These are phyloP conservation scores for Penicillium sp. DNA, from an alignment of 2,329 filamentous ascomycete species.

Conservation along the genomic window DNA sequence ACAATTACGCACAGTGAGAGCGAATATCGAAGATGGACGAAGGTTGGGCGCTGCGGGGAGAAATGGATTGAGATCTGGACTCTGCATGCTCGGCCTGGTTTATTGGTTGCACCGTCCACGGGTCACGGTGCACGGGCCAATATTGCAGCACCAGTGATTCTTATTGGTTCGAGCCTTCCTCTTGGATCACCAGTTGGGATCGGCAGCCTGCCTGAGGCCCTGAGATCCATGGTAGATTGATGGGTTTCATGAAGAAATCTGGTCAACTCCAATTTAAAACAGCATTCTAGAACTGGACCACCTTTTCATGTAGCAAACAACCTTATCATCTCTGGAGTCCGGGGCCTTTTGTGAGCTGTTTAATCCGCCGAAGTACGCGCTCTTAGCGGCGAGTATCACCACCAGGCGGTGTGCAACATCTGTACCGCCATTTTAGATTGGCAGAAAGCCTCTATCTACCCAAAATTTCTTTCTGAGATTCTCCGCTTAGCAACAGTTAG, in stretches of 20 bases:
- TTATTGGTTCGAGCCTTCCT: conserved; percentile 1
- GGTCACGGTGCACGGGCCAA: conserved; percentile 1
- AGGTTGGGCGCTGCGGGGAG: conserved; percentile 2
- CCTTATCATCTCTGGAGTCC: too few species aligned
- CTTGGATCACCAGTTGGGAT: not conserved
- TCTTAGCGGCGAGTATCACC: not conserved
- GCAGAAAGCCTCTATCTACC: conserved; percentile 6
- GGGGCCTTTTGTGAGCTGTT: too few species aligned
- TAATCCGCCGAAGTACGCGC: too few species aligned
- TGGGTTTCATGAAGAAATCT: too few species aligned
- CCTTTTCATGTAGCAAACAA: too few species aligned
- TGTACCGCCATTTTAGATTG: conserved; percentile 5
- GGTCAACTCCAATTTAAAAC: too few species aligned
- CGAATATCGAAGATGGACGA: not conserved
- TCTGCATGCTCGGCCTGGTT: conserved; percentile 1
- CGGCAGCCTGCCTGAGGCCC: not conserved
- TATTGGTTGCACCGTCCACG: conserved; percentile 1
- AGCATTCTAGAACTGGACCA: too few species aligned
- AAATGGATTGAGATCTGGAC: conserved; percentile 3
- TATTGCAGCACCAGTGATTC: not conserved
- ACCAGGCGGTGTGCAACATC: not conserved
- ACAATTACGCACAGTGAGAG: not conserved
- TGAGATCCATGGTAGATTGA: too few species aligned
- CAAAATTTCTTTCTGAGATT: conserved; percentile 13
- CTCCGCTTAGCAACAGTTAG: not conserved